Base-by-base conservation (phyloP, 768 basidiomycete species). In the Amanita brunnescens region DNA sequence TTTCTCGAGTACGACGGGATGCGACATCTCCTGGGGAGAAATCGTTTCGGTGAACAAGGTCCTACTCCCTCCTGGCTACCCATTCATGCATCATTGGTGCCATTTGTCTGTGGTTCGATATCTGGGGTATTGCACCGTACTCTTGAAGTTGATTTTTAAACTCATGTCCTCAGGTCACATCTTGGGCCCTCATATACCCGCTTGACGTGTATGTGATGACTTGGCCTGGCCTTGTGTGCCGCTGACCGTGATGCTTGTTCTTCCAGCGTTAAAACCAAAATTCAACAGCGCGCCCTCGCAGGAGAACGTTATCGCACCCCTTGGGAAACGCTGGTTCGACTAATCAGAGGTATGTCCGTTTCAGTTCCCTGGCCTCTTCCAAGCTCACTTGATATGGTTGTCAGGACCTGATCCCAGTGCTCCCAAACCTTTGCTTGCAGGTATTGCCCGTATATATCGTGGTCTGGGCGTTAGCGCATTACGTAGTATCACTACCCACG, bases 1-100 rank as follows among this genome's bases (percentile, higher is more conserved):
- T 97, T 97, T 65, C 76, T 91, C 32, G 91, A 94, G 63, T 96
- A 97, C 63, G 93, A 97, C 62, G 85, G 86, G 14, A 80, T 95
- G 78, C 82, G 93, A 40, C 85, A 91, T 71, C 60, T 92, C 13
- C 72, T 95, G 41, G 94, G 94, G 24, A 77, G 93, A 57, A 70
- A 74, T 43, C 76, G 85, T 46, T 77, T 76, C 26, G 88, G 89
- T 20, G 87, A 89, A 64, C 90, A 93, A 65, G 89, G 87, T 1
- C 69, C 75, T 51, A 83, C 85, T 1, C 89, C 91, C n/a, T 57
- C 80, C 6, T 94, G 92, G 91, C 67, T 93, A 51, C 93, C 92
- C 5, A 81, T 94, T 58, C 84, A 79, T 61, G 58, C 73, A 21
- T 85, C 87, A 33, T 63, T 93, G 24, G 83, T 95, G 47, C 93